Conservation (phyloP, 805 yeast genomes). For the Teunomyces pallodes region DNA sequence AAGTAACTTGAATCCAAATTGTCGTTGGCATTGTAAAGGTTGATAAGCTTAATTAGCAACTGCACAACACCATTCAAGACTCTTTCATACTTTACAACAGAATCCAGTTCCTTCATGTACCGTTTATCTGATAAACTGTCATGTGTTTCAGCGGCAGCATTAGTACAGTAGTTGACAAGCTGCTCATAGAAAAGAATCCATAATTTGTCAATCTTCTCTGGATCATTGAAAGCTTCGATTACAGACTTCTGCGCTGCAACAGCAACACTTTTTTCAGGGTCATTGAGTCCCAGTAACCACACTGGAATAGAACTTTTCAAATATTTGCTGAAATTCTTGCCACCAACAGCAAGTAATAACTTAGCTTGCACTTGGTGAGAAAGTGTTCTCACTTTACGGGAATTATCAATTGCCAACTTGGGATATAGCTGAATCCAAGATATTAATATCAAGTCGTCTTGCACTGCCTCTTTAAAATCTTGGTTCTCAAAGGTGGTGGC, state of each 20-base stretch:
- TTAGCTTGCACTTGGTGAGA: slow-evolving; percentile 66
- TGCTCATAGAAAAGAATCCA: slow-evolving; percentile 60
- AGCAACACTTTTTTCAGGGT: slow-evolving; percentile 62
- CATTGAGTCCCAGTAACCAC: slow-evolving; percentile 71
- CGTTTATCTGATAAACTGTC: slow-evolving; percentile 75
- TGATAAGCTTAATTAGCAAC: slow-evolving; percentile 37
- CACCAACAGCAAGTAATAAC: slow-evolving; percentile 44
- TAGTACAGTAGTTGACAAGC: slow-evolving; percentile 53
- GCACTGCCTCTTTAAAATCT: slow-evolving; percentile 12
- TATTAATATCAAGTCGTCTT: slow-evolving; percentile 52
- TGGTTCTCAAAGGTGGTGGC: background rate
- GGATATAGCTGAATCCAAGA: slow-evolving; percentile 83
- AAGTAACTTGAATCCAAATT: background rate
- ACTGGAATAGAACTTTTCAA: slow-evolving; percentile 70
- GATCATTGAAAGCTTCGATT: slow-evolving; percentile 52
- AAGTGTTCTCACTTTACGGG: slow-evolving; percentile 58
- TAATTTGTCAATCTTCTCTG: slow-evolving; percentile 46
- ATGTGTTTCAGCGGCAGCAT: slow-evolving; percentile 56
- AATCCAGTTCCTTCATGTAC: slow-evolving; percentile 62
- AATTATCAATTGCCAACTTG: slow-evolving; percentile 68
- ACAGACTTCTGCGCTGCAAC: slow-evolving; percentile 48
- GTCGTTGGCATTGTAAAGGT: background rate
- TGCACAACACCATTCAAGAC: slow-evolving; percentile 49
- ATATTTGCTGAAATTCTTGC: slow-evolving; percentile 59
- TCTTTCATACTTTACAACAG: slow-evolving; percentile 60